Evolutionary conservation across 1,284 basidiomycete species (phyloP).

Genomic region (Leccinum ponderosum): DNA sequence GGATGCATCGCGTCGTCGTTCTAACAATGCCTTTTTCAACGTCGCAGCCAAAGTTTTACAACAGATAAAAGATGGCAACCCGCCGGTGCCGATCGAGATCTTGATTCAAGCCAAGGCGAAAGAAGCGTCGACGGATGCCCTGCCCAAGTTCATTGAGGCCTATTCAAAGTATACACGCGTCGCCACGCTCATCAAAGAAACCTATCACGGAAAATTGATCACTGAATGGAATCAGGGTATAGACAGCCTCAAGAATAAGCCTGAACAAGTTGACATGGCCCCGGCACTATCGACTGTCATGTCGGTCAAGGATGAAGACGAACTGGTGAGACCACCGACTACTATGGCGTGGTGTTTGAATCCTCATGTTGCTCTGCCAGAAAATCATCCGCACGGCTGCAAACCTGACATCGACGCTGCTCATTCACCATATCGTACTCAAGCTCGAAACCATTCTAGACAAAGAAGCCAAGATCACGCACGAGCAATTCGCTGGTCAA

Average conservation of each 20-base stretch:
- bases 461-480: slow-evolving; percentile 86
- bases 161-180: slow-evolving; percentile 62
- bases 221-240: slow-evolving; percentile 76
- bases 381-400: slow-evolving; percentile 82
- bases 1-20: slow-evolving; percentile 6
- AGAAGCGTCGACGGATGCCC: slow-evolving; percentile 67
- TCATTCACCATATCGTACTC: slow-evolving; percentile 83
- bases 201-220: slow-evolving; percentile 76
- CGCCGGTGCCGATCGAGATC: slow-evolving; percentile 63
- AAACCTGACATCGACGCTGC: slow-evolving; percentile 81
- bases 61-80: slow-evolving; percentile 60
- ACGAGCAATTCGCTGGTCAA: slow-evolving; percentile 81
- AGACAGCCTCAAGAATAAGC: slow-evolving; percentile 50
- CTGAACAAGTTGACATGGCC: slow-evolving; percentile 80
- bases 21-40: slow-evolving; percentile 20
- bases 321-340: slow-evolving; percentile 62
- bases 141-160: slow-evolving; percentile 59
- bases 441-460: slow-evolving; percentile 93
- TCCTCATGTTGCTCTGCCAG: slow-evolving; percentile 44
- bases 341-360: background rate
- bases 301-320: slow-evolving; percentile 89
- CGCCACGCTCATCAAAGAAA: slow-evolving; percentile 76
- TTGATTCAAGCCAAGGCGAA: slow-evolving; percentile 73
- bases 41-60: slow-evolving; percentile 69
- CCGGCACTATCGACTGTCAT: slow-evolving; percentile 77